Evolutionary conservation across 2,329 filamentous ascomycete genomes (phyloP).

Genomic region (Alternaria alternata): DNA sequence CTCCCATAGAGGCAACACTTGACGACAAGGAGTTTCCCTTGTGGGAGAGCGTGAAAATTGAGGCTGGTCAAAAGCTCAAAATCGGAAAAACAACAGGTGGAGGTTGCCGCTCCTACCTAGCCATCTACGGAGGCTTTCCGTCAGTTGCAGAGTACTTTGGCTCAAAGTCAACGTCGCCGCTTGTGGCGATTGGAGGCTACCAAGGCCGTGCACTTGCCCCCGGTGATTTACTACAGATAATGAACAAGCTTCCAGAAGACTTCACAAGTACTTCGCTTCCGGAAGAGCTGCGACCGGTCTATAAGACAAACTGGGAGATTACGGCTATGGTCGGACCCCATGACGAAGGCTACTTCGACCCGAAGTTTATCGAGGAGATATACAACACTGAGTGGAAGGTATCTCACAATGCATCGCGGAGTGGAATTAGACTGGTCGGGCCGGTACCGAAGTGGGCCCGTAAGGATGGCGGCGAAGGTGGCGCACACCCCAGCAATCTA

Average conservation of each 20-base stretch:
- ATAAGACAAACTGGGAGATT: conserved; percentile 61
- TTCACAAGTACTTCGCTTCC: conserved; percentile 51
- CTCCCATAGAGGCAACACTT: conserved; percentile 60
- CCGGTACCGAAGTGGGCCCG: conserved; percentile 67
- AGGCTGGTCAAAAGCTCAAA: conserved; percentile 61
- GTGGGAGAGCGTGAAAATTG: conserved; percentile 64
- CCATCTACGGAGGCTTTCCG: conserved; percentile 64
- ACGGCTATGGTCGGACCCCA: conserved; percentile 65
- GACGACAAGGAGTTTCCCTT: conserved; percentile 61
- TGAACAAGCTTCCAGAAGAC: conserved; percentile 48
- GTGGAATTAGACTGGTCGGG: conserved; percentile 67
- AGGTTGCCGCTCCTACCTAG: conserved; percentile 67
- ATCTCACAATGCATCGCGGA: conserved; percentile 67
- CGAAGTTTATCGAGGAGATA: conserved; percentile 64
- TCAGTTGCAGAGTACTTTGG: conserved; percentile 64
- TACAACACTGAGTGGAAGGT: conserved; percentile 67
- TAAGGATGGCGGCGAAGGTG: conserved; percentile 68
- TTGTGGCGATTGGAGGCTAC: conserved; percentile 66
- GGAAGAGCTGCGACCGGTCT: conserved; percentile 57
- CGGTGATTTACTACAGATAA: conserved; percentile 62
- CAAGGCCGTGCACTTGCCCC: conserved; percentile 65
- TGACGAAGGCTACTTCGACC: conserved; percentile 61
- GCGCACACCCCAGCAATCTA: conserved; percentile 67
- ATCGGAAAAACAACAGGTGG: conserved; percentile 63
- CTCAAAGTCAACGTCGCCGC: conserved; percentile 66